A percentile compares a stretch with the other conserved stretches of the same genome.
phyloP scores from a whole-genome alignment of 2,329 filamentous ascomycete species.

The Calonectria multiphialidica region DNA sequence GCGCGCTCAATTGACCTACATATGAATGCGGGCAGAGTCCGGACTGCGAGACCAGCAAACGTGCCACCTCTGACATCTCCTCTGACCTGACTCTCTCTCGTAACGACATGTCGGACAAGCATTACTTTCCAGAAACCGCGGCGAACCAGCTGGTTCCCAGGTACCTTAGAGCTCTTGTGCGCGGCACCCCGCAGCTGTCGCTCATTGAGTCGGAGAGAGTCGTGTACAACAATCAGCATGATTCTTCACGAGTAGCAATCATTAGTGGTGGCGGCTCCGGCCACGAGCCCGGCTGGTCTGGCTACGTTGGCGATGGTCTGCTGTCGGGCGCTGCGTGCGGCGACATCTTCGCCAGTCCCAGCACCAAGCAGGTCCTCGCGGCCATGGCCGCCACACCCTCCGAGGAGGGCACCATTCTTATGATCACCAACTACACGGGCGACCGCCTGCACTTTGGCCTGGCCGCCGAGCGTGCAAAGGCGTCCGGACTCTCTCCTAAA shows the following conservation, averaged over 20 bases:
- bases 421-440: slow-evolving; percentile 75
- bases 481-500: slow-evolving; percentile 7
- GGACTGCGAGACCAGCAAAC: not conserved
- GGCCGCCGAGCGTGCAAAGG: slow-evolving; percentile 46
- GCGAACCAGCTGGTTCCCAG: slow-evolving; percentile 23
- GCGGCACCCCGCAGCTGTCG: slow-evolving; percentile 15
- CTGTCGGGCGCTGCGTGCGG: slow-evolving; percentile 72
- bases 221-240: slow-evolving; percentile 23
- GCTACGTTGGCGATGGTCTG: slow-evolving; percentile 72
- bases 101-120: slow-evolving; percentile 23
- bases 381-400: slow-evolving; percentile 68
- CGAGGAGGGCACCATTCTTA: slow-evolving; percentile 67
- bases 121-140: slow-evolving; percentile 18
- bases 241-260: slow-evolving; percentile 14
- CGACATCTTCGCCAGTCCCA: slow-evolving; percentile 74
- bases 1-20: slow-evolving; percentile 7
- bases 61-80: slow-evolving; percentile 3
- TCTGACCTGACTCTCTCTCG: slow-evolving; percentile 2
- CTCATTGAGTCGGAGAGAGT: slow-evolving; percentile 19
- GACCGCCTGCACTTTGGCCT: slow-evolving; percentile 73
- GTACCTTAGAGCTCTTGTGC: slow-evolving; percentile 16
- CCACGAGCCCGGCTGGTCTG: slow-evolving; percentile 73
- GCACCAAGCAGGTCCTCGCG: slow-evolving; percentile 72
- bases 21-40: slow-evolving; percentile 10
- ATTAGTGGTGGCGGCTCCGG: slow-evolving; percentile 58